Base-by-base conservation (phyloP, 495 filamentous ascomycete species). In the Daldinia bambusicola region DNA sequence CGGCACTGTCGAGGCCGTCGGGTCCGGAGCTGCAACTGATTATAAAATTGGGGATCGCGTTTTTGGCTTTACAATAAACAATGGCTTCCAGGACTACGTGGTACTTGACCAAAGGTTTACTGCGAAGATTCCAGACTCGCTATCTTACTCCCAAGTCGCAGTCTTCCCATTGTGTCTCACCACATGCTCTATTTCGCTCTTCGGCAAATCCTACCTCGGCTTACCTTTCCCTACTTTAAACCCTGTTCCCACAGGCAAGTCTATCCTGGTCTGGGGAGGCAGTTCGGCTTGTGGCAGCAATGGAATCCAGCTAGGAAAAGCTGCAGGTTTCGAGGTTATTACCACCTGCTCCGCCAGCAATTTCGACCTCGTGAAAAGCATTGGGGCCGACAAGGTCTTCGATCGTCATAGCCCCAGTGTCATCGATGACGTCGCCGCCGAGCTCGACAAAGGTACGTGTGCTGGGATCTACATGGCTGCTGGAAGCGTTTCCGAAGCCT, bases 341-440 rank as follows among this genome's bases (percentile, higher is more conserved):
- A 16, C 41, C 7, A 45, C 16, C 4, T 45, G 41, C 6, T 85
- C 83, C 0, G 72, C 78, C 2, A 79, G 79, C 53, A 91, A 89
- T 72, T 82, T 86, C 38, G 82, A 81, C 0, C 84, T 82, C 55
- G 77, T 86, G 48, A 84, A 82, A 66, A 61, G 51, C 0, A 80
- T 89, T 0, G 88, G 89, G 2, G 89, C 89, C 4, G 76, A 48
- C n/a, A 53, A 79, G 32, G 84, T 81, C 72, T 83, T 86, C 43
- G 81, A 82, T 1, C 84, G 91, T 73, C 82, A 81, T 4, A 63
- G 74, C 22, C 43, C 74, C 12, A 58, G 67, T 53, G 69, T 80
- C 6, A 70, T 75, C 31, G 60, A 75, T 31, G 70, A 78, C 2
- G 65, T 83, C 26, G 69, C 26, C 26, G 66, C 62, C 8, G 73